These are phyloP conservation scores for Lipomyces sp. DNA, from an alignment of 805 yeast species.

Conservation along the genomic window DNA sequence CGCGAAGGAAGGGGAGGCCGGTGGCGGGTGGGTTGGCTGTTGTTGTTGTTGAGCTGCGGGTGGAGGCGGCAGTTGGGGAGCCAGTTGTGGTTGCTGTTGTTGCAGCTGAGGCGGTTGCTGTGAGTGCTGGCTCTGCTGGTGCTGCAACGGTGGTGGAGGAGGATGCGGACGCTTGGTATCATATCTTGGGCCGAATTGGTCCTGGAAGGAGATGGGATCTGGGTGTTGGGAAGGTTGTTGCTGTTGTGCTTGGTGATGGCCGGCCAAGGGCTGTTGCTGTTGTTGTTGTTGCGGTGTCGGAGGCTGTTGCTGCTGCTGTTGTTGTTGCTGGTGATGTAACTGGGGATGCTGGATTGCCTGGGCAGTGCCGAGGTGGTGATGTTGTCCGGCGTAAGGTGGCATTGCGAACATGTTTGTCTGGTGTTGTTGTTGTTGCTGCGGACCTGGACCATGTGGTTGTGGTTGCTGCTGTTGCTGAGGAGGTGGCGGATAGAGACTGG, in stretches of 20 bases:
- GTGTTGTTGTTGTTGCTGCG: constrained; percentile 17
- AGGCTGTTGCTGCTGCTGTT: constrained; percentile 10
- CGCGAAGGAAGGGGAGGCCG: constrained; percentile 19
- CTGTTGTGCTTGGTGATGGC: constrained; percentile 3
- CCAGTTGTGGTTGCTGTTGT: constrained; percentile 1
- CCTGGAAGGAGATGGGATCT: constrained; percentile 1
- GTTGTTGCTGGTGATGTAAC: constrained; percentile 15
- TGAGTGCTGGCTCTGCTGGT: constrained; percentile 10
- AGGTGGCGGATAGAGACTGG: not conserved
- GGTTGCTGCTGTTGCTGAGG: constrained; percentile 21
- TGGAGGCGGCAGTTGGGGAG: constrained; percentile 4
- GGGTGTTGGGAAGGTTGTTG: not conserved
- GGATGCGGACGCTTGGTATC: constrained; percentile 12
- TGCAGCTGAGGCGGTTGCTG: not conserved
- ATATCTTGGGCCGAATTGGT: constrained; percentile 4
- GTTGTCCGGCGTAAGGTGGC: constrained; percentile 3
- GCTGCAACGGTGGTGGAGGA: constrained; percentile 9
- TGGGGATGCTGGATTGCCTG: constrained; percentile 4
- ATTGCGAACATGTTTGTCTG: constrained; percentile 9
- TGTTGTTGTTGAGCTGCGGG: not conserved
- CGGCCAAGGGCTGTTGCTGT: constrained; percentile 2
- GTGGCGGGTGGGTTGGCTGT: not conserved
- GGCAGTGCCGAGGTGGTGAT: not conserved
- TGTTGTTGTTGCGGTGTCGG: constrained; percentile 8
- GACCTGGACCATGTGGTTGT: constrained; percentile 11